Evolutionary conservation across 1,284 basidiomycete genomes (phyloP).

Genomic region (Irpex lacteus): DNA sequence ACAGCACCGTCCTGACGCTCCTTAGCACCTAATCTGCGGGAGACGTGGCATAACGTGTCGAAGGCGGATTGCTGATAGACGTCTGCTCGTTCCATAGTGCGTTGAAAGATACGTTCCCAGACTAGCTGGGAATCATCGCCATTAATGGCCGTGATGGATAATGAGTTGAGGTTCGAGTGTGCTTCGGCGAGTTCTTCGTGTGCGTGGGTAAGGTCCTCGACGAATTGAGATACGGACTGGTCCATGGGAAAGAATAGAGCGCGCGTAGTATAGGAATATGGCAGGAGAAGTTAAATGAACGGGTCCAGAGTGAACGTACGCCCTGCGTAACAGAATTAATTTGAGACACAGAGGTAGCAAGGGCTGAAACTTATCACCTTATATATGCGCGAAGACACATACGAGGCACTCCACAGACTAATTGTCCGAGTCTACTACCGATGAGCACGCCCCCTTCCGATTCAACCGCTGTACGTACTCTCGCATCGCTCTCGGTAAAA

Average conservation of each 20-base stretch:
- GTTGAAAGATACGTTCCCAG: slow-evolving; percentile 10
- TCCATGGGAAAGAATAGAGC: too few relatives aligned
- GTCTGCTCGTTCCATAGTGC: slow-evolving; percentile 7
- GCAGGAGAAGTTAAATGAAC: background rate
- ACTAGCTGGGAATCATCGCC: background rate
- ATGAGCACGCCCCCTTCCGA: background rate
- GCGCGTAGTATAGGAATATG: too few relatives aligned
- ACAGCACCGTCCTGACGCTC: background rate
- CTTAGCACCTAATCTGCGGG: background rate
- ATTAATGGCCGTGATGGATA: background rate
- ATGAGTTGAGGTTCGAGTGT: background rate
- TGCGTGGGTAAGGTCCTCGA: background rate
- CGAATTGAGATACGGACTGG: too few relatives aligned
- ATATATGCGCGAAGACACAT: background rate
- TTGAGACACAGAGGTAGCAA: background rate
- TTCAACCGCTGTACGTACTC: too few relatives aligned
- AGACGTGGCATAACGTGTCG: background rate
- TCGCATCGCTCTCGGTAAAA: background rate
- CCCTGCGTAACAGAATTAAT: background rate
- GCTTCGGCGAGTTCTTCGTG: background rate
- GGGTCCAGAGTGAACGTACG: background rate
- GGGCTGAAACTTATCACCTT: background rate
- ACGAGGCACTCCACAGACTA: background rate
- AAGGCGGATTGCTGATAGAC: slow-evolving; percentile 6
- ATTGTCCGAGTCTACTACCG: background rate